Evolutionary conservation across 2,329 filamentous ascomycete genomes (phyloP).

Genomic region (Fragosphaeria purpurea): DNA sequence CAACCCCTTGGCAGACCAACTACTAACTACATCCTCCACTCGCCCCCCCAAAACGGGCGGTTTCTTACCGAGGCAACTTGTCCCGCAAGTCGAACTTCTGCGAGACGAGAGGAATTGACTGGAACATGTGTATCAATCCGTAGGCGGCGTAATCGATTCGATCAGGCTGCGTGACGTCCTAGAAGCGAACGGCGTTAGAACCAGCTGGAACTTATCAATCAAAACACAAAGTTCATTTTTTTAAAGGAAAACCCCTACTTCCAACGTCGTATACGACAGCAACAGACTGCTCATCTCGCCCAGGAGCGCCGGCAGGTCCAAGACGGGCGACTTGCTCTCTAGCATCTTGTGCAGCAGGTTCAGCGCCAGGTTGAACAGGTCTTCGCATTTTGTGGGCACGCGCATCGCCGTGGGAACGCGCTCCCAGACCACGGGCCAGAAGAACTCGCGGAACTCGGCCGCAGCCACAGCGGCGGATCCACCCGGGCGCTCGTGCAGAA

Average conservation of each 20-base stretch:
- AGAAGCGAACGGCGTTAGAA: constrained; percentile 11
- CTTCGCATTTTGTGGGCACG: constrained; percentile 28
- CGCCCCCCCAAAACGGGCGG: not conserved
- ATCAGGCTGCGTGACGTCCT: constrained; percentile 30
- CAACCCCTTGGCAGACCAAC: no score
- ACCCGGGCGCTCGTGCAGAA: constrained; percentile 1
- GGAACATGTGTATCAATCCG: constrained; percentile 26
- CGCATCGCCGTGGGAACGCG: constrained; percentile 26
- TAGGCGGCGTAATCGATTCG: constrained; percentile 25
- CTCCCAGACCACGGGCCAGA: constrained; percentile 35
- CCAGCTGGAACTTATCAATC: no score
- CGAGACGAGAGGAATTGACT: constrained; percentile 17
- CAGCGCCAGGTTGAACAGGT: constrained; percentile 34
- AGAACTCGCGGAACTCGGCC: constrained; percentile 31
- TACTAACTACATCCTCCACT: no score
- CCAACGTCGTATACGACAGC: constrained; percentile 21
- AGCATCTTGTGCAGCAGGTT: constrained; percentile 31
- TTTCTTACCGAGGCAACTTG: constrained; percentile 4
- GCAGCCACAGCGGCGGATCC: constrained; percentile 20
- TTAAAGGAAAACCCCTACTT: constrained; percentile 14
- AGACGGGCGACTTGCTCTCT: constrained; percentile 19
- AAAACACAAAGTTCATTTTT: no score
- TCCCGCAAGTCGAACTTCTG: constrained; percentile 7
- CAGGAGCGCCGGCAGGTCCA: constrained; percentile 22
- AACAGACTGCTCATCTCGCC: constrained; percentile 16